Evolutionary conservation across 1,284 basidiomycete genomes (phyloP).

Genomic region (Irpex rosettiformis): DNA sequence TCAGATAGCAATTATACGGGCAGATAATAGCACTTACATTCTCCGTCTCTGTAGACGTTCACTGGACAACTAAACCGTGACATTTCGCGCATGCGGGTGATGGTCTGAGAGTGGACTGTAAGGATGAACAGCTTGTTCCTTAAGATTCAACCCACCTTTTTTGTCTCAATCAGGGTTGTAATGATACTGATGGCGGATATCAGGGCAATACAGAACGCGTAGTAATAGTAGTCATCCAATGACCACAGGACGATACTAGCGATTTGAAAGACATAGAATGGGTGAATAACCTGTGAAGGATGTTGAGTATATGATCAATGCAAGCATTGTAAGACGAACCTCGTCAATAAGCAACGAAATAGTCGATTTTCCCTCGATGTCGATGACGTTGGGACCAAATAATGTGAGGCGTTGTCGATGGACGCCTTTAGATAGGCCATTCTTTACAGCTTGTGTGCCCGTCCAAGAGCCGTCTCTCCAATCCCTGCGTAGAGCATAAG

Average conservation of each 20-base stretch:
- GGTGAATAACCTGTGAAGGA: constrained; percentile 73
- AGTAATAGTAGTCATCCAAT: constrained; percentile 94
- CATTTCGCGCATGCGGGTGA: constrained; percentile 95
- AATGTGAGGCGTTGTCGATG: constrained; percentile 68
- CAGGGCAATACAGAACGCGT: constrained; percentile 95
- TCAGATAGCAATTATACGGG: constrained; percentile 8
- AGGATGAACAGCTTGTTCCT: too few relatives aligned
- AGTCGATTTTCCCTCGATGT: constrained; percentile 87
- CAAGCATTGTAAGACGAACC: too few relatives aligned
- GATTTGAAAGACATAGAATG: constrained; percentile 98
- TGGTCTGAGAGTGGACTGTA: constrained; percentile 66
- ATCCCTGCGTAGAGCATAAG: constrained; percentile 50
- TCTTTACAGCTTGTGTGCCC: constrained; percentile 56
- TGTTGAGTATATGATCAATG: too few relatives aligned
- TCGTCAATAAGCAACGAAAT: constrained; percentile 87
- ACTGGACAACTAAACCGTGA: constrained; percentile 87
- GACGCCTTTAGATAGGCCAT: constrained; percentile 54
- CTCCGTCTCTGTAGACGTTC: constrained; percentile 67
- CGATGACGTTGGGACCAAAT: constrained; percentile 89
- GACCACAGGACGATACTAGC: constrained; percentile 95
- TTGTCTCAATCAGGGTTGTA: constrained; percentile 91
- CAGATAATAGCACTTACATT: constrained; percentile 51
- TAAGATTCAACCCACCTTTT: too few relatives aligned
- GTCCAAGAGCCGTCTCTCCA: constrained; percentile 90
- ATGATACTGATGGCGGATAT: constrained; percentile 87